phyloP scores from a whole-genome alignment of 371 early-diverging fungal genomes.

The Phascolomyces articulosus region DNA sequence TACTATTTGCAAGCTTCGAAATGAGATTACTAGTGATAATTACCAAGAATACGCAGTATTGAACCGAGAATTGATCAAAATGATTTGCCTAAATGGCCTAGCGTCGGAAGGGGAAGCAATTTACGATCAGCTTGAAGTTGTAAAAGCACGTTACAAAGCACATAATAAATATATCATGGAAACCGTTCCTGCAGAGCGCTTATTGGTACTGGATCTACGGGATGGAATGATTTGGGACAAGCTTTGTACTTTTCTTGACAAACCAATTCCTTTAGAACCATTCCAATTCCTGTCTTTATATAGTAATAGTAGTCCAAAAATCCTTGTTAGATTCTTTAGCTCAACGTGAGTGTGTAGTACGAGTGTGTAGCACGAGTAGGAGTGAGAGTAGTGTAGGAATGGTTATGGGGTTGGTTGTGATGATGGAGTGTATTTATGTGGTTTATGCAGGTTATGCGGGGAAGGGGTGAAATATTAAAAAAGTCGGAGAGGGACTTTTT shows the following conservation, averaged over 20 bases:
- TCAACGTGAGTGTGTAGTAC: too few relatives aligned
- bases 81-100: slow-evolving; percentile 21
- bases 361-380: too few relatives aligned
- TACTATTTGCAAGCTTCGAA: slow-evolving; percentile 17
- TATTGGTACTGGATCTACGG: not conserved
- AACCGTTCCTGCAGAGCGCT: slow-evolving; percentile 4
- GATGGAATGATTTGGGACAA: slow-evolving; percentile 24
- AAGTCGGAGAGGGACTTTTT: too few relatives aligned
- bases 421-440: too few relatives aligned
- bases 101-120: slow-evolving; percentile 11
- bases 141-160: not conserved
- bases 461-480: too few relatives aligned
- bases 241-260: slow-evolving; percentile 18
- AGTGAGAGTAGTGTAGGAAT: too few relatives aligned
- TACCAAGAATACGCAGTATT: not conserved
- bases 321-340: too few relatives aligned
- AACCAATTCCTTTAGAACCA: slow-evolving; percentile 16
- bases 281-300: too few relatives aligned
- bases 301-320: too few relatives aligned
- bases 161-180: slow-evolving; percentile 4
- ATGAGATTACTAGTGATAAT: too few relatives aligned
- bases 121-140: slow-evolving; percentile 12
- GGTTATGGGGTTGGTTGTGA: too few relatives aligned
- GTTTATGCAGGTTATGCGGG: too few relatives aligned
- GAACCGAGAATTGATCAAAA: slow-evolving; percentile 4